phyloP scores from a whole-genome alignment of 192 early-diverging fungal species.

The Globomyces pollinis-pini region DNA sequence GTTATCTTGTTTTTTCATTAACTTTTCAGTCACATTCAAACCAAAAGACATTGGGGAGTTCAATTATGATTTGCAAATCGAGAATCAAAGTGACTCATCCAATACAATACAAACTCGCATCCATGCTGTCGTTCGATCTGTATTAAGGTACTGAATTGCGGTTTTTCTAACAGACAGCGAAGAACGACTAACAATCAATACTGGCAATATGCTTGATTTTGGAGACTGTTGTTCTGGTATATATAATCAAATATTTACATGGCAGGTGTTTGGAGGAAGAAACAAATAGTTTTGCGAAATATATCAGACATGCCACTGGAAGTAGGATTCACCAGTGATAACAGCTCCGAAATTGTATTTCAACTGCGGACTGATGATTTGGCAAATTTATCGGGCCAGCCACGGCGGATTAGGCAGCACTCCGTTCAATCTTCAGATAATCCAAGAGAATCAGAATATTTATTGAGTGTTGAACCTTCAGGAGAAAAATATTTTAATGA shows the following conservation, averaged over 20 bases:
- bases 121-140: constrained; percentile 72
- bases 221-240: constrained; percentile 87
- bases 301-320: constrained; percentile 66
- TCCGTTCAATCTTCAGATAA: constrained; percentile 43
- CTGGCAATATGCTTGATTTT: constrained; percentile 76
- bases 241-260: too few species aligned
- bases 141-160: too few species aligned
- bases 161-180: too few species aligned
- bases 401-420: constrained; percentile 8
- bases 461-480: neutral
- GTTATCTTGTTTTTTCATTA: too few species aligned
- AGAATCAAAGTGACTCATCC: constrained; percentile 80
- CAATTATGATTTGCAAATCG: constrained; percentile 77
- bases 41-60: constrained; percentile 87
- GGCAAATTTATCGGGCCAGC: neutral
- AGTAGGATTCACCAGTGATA: constrained; percentile 58
- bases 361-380: constrained; percentile 28
- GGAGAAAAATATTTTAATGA: constrained; percentile 1
- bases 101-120: constrained; percentile 75
- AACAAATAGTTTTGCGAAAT: constrained; percentile 74
- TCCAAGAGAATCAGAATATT: neutral
- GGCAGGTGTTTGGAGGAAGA: constrained; percentile 80
- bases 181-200: constrained; percentile 63
- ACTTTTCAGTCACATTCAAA: too few species aligned
- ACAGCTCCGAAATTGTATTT: constrained; percentile 36